Percentiles rank a stretch among this genome's conserved stretches.
phyloP scores from a whole-genome alignment of 192 early-diverging fungal species.

The Linnemannia exigua region DNA sequence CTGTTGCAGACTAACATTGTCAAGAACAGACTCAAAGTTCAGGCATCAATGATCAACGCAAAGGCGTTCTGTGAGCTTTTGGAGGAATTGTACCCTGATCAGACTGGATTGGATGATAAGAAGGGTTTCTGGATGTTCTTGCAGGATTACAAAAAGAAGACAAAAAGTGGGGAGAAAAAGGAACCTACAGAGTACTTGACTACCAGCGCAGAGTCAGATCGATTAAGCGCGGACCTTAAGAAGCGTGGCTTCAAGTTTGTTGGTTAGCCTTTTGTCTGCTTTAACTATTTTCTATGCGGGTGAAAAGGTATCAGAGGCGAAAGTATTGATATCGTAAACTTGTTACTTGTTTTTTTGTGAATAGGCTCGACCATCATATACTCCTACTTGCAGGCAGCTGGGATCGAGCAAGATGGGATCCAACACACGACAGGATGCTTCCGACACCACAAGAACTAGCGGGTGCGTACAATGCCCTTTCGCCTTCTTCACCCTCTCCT shows the following conservation, averaged over 20 bases:
- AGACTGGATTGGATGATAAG: constrained; percentile 28
- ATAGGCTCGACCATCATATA: constrained; percentile 50
- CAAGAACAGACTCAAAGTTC: constrained; percentile 51
- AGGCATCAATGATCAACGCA: constrained; percentile 52
- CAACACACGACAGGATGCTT: constrained; percentile 24
- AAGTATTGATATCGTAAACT: too few relatives aligned
- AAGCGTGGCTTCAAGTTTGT: constrained; percentile 58
- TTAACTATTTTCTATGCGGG: neutral
- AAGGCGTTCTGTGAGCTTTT: constrained; percentile 34
- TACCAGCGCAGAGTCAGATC: constrained; percentile 30
- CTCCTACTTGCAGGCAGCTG: constrained; percentile 34
- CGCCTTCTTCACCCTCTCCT: neutral
- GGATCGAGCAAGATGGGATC: constrained; percentile 34
- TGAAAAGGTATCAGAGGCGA: too few relatives aligned
- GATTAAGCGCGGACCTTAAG: constrained; percentile 47
- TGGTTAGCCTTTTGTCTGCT: constrained; percentile 12
- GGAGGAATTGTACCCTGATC: constrained; percentile 31
- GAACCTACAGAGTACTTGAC: constrained; percentile 10
- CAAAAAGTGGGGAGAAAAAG: neutral
- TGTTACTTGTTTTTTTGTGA: neutral
- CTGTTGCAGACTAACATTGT: constrained; percentile 41
- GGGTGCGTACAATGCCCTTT: neutral
- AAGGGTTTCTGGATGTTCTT: constrained; percentile 55
- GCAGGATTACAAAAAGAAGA: constrained; percentile 31
- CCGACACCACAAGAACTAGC: constrained; percentile 1